A percentile compares a stretch with the other conserved stretches of the same genome.
These are phyloP conservation scores for Psilocybe sp. DNA, from an alignment of 768 basidiomycete species.

Conservation along the genomic window DNA sequence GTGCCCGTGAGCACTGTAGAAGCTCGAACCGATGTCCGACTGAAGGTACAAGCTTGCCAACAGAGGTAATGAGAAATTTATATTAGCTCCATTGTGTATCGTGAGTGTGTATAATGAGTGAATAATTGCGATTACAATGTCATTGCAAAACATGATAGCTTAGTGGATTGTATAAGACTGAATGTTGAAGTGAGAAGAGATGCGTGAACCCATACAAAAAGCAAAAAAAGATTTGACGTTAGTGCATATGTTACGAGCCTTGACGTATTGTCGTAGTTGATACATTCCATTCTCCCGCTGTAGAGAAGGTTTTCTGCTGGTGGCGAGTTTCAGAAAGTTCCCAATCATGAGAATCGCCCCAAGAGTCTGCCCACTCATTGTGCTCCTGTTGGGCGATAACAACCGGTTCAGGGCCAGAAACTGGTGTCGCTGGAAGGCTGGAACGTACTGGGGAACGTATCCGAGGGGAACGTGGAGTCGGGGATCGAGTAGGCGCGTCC, in stretches of 20 bases:
- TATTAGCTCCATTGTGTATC: no score
- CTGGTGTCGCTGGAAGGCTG: constrained; percentile 11
- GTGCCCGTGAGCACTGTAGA: no score
- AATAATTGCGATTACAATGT: no score
- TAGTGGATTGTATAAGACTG: not conserved
- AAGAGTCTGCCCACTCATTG: constrained; percentile 47
- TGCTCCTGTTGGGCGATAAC: constrained; percentile 9
- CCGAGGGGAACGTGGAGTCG: constrained; percentile 8
- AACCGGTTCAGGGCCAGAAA: constrained; percentile 7
- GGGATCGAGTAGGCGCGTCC: constrained; percentile 27
- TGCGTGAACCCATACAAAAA: constrained; percentile 35
- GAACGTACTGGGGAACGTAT: not conserved
- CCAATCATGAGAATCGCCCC: constrained; percentile 54
- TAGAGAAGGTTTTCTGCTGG: constrained; percentile 8
- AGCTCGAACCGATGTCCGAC: no score
- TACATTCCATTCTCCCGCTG: constrained; percentile 9
- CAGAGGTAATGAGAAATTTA: no score
- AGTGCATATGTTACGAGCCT: constrained; percentile 4
- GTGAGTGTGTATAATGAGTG: no score
- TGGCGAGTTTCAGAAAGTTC: constrained; percentile 29
- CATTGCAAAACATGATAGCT: not conserved
- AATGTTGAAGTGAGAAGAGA: constrained; percentile 31
- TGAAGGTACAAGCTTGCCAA: no score
- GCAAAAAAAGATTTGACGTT: not conserved
- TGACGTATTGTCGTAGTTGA: not conserved